Conservation (phyloP, 1,284 basidiomycete species). For the Apiotrichum akiyoshidainum region DNA sequence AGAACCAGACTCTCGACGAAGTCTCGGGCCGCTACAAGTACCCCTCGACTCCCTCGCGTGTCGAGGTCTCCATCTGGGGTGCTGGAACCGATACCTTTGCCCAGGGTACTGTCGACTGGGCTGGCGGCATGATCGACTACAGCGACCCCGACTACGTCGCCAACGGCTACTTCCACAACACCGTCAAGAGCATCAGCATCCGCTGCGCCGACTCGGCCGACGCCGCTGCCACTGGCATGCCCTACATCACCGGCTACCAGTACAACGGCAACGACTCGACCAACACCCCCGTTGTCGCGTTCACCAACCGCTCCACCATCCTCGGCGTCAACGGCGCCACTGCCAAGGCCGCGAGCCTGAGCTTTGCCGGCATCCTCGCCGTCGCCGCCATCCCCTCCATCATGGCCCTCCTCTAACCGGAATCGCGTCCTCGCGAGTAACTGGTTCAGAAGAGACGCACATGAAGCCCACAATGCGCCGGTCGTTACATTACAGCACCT, state of each 20-base stretch:
- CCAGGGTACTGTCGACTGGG: constrained; percentile 69
- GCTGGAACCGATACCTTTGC: constrained; percentile 63
- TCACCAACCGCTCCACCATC: constrained; percentile 17
- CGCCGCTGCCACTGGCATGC: constrained; percentile 10
- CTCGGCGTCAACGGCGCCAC: neutral
- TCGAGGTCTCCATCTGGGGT: constrained; percentile 77
- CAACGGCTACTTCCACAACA: constrained; percentile 45
- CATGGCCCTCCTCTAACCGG: neutral
- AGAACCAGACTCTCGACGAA: constrained; percentile 60
- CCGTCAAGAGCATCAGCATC: constrained; percentile 35
- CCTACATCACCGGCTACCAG: constrained; percentile 28
- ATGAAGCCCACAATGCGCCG: too few species aligned
- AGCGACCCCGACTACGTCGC: constrained; percentile 66
- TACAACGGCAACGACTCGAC: constrained; percentile 29
- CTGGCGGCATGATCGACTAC: constrained; percentile 75
- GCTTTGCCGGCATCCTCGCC: neutral
- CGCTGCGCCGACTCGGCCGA: constrained; percentile 26
- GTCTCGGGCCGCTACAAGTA: constrained; percentile 55
- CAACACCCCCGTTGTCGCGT: constrained; percentile 25
- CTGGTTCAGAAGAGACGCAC: neutral
- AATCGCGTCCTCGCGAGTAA: too few species aligned
- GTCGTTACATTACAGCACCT: neutral
- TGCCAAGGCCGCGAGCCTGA: neutral
- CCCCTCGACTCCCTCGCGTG: constrained; percentile 70
- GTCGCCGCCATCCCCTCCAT: neutral